Conservation (phyloP, 305 asterid species). For the Petunia hybrid region DNA sequence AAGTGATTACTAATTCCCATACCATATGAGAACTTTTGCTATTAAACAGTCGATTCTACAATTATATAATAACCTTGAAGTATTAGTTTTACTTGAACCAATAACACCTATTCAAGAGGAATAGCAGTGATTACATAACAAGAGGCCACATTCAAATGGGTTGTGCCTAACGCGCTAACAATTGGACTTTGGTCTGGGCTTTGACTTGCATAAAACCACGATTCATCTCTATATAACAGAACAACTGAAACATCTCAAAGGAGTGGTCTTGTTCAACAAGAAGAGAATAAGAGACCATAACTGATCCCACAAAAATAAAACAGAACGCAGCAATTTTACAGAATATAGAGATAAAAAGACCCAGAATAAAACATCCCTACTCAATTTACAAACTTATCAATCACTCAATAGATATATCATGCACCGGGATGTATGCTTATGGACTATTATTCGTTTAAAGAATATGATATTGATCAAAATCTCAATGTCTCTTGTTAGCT, state of each 20-base stretch:
- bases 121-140: no score
- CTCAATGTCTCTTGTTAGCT: background rate
- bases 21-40: no score
- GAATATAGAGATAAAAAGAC: background rate
- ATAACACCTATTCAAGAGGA: no score
- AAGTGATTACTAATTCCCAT: no score
- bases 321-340: background rate
- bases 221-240: background rate
- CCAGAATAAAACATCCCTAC: background rate
- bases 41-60: no score
- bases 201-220: background rate
- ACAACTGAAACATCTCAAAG: background rate
- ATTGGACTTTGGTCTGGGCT: conserved; percentile 1
- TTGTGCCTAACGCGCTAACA: background rate
- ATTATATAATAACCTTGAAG: no score
- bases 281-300: background rate
- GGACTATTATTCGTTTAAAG: background rate
- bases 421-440: background rate
- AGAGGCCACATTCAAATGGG: no score
- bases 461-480: background rate
- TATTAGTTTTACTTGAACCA: no score
- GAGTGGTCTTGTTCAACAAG: background rate
- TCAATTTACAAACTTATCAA: conserved; percentile 18
- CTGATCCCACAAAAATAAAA: background rate
- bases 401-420: background rate